Evolutionary conservation across 345 rosid genomes (phyloP).

Genomic region (Aquilaria yunnanensis): DNA sequence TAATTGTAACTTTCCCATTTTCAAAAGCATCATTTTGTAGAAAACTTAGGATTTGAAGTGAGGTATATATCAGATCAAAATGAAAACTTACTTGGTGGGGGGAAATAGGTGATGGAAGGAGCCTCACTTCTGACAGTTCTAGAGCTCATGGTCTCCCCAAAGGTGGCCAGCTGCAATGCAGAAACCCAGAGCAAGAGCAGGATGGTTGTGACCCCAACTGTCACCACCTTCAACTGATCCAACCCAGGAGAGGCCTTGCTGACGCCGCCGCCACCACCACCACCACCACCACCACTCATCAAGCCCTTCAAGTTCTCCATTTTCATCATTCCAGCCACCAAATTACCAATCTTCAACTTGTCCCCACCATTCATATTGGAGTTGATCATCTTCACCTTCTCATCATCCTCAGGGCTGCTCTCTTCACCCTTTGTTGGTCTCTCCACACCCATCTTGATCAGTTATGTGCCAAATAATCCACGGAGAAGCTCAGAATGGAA

Average conservation of each 20-base stretch:
- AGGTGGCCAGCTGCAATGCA: not conserved
- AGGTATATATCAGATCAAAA: not conserved
- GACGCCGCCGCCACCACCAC: not conserved
- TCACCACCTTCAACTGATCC: not conserved
- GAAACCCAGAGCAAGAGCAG: constrained; percentile 5
- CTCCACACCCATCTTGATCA: no score
- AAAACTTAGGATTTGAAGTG: no score
- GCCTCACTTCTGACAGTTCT: not conserved
- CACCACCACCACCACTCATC: not conserved
- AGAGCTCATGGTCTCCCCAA: not conserved
- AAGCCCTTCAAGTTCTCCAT: not conserved
- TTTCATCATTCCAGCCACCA: constrained; percentile 3
- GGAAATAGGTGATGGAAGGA: not conserved
- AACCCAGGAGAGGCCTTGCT: not conserved
- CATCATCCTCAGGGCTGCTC: not conserved
- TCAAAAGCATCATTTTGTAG: no score
- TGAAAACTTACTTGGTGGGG: not conserved
- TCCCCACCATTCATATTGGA: constrained; percentile 2
- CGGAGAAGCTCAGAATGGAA: not conserved
- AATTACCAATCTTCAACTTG: constrained; percentile 5
- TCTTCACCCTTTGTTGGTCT: not conserved
- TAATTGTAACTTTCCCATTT: no score
- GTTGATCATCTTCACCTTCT: constrained; percentile 2
- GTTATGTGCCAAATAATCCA: not conserved
- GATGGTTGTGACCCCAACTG: constrained; percentile 2